Conservation (phyloP, 805 yeast species). For the Candida rishiriensis region DNA sequence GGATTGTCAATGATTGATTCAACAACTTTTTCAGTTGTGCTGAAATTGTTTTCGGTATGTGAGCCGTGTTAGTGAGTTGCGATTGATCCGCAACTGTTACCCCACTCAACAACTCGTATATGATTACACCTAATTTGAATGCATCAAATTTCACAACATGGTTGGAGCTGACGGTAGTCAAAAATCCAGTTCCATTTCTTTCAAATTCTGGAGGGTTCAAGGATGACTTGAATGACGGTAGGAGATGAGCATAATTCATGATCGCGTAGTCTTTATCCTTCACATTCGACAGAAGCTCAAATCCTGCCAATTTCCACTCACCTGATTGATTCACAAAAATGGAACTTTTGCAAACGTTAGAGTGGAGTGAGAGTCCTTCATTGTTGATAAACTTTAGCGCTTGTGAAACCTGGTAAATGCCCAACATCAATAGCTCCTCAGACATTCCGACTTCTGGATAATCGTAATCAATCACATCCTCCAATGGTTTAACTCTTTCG, state of each 20-base stretch:
- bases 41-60: conserved; percentile 36
- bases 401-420: conserved; percentile 50
- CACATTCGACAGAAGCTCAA: conserved; percentile 58
- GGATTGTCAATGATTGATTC: conserved; percentile 31
- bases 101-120: conserved; percentile 41
- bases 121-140: conserved; percentile 55
- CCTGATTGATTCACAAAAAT: conserved; percentile 66
- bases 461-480: conserved; percentile 30
- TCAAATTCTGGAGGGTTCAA: conserved; percentile 50
- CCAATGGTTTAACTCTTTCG: conserved; percentile 59
- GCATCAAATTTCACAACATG: conserved; percentile 54
- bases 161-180: conserved; percentile 18
- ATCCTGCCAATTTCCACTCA: conserved; percentile 82
- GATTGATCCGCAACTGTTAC: conserved; percentile 2
- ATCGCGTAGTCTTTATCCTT: conserved; percentile 38
- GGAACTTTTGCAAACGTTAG: conserved; percentile 51
- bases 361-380: conserved; percentile 59
- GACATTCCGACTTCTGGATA: conserved; percentile 22
- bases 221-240: conserved; percentile 18
- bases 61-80: conserved; percentile 10
- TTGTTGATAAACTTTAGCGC: conserved; percentile 55
- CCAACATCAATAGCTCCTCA: conserved; percentile 40
- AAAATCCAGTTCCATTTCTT: conserved; percentile 39
- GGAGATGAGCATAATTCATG: conserved; percentile 21
- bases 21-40: conserved; percentile 37